phyloP scores from a whole-genome alignment of 495 filamentous ascomycete genomes.

The Trichodelitschia bisporula region DNA sequence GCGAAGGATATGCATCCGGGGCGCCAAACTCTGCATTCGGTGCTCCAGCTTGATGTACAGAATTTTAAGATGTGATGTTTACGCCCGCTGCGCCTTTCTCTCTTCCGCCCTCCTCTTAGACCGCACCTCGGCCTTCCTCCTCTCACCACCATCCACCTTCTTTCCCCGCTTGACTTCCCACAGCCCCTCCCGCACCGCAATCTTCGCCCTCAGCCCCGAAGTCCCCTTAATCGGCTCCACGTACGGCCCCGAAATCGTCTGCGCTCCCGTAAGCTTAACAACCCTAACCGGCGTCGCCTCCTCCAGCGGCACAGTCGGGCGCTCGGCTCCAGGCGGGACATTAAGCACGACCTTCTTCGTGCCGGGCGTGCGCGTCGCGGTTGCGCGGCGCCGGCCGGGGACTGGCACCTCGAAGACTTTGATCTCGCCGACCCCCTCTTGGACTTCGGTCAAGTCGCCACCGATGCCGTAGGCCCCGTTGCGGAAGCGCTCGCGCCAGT shows the following conservation, averaged over 20 bases:
- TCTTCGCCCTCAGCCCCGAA: slow-evolving; percentile 30
- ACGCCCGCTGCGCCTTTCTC: slow-evolving; percentile 11
- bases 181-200: slow-evolving; percentile 57
- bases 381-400: slow-evolving; percentile 6
- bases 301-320: slow-evolving; percentile 17
- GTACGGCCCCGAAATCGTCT: slow-evolving; percentile 45
- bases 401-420: slow-evolving; percentile 35
- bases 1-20: too few species aligned
- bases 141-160: slow-evolving; percentile 93
- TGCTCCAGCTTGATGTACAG: too few species aligned
- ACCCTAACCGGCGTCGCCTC: slow-evolving; percentile 25
- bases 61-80: too few species aligned
- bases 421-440: slow-evolving; percentile 45
- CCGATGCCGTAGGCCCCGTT: slow-evolving; percentile 51
- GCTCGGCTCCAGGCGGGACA: slow-evolving; percentile 25
- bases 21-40: too few species aligned
- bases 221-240: slow-evolving; percentile 37
- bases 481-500: slow-evolving; percentile 65
- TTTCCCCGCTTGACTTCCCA: slow-evolving; percentile 66
- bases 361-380: slow-evolving; percentile 23
- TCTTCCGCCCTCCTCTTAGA: slow-evolving; percentile 29
- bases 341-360: slow-evolving; percentile 47
- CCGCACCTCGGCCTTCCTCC: slow-evolving; percentile 61
- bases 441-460: slow-evolving; percentile 48
- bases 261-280: slow-evolving; percentile 37